phyloP scores from a whole-genome alignment of 2,329 filamentous ascomycete genomes.

The Clathrospora elynae region DNA sequence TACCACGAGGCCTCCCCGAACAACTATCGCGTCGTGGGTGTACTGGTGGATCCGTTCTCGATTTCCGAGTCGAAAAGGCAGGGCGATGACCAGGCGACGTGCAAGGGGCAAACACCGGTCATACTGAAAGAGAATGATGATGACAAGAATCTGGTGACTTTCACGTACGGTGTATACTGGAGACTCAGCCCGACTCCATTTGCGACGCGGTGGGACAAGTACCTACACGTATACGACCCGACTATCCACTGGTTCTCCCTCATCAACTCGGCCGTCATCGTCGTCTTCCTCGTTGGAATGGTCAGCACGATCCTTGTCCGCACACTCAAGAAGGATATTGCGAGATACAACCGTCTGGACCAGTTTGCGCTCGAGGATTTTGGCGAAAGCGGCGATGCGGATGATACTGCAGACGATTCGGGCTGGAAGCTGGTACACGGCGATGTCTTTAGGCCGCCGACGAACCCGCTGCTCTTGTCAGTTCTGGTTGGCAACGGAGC shows the following conservation, averaged over 20 bases:
- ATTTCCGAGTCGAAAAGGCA: slow-evolving; percentile 61
- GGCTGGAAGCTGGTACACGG: slow-evolving; percentile 99
- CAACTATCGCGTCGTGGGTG: slow-evolving; percentile 87
- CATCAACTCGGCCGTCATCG: slow-evolving; percentile 93
- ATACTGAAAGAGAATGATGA: slow-evolving; percentile 66
- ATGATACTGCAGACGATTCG: slow-evolving; percentile 95
- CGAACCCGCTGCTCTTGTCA: slow-evolving; percentile 80
- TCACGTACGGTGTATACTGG: slow-evolving; percentile 95
- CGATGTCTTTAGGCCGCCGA: slow-evolving; percentile 90
- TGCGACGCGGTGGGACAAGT: slow-evolving; percentile 98
- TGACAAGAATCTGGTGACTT: slow-evolving; percentile 67
- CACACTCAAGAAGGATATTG: slow-evolving; percentile 92
- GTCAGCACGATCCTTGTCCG: slow-evolving; percentile 91
- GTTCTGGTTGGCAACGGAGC: slow-evolving; percentile 90
- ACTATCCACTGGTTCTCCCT: slow-evolving; percentile 99
- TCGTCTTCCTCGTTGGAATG: slow-evolving; percentile 87
- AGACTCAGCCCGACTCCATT: slow-evolving; percentile 81
- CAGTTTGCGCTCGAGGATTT: slow-evolving; percentile 89
- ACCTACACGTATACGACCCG: slow-evolving; percentile 93
- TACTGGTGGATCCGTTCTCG: slow-evolving; percentile 83
- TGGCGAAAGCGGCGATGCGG: slow-evolving; percentile 72
- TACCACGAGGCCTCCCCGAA: slow-evolving; percentile 79
- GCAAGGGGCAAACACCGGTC: slow-evolving; percentile 65
- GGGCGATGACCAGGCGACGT: slow-evolving; percentile 64
- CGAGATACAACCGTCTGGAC: slow-evolving; percentile 92